These are phyloP conservation scores for Fraxinus excelsior DNA, from an alignment of 257 asterid genomes.

Conservation along the genomic window DNA sequence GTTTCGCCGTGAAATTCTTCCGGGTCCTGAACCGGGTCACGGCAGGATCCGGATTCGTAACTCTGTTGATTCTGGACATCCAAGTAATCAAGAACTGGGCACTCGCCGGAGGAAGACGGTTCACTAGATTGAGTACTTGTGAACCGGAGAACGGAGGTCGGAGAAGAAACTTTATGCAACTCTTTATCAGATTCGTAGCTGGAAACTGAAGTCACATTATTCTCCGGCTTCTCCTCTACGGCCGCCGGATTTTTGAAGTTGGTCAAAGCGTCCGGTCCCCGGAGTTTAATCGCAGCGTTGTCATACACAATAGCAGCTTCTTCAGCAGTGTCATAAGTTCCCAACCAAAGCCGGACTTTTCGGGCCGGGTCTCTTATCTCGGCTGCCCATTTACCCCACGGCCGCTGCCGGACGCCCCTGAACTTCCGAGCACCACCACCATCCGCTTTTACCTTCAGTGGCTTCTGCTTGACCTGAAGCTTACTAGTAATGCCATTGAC, in stretches of 20 bases:
- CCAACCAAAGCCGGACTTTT: slow-evolving; percentile 53
- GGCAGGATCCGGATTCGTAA: slow-evolving; percentile 5
- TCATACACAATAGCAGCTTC: slow-evolving; percentile 59
- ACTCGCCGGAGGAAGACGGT: slow-evolving; percentile 13
- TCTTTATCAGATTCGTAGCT: slow-evolving; percentile 28
- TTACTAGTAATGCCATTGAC: not conserved
- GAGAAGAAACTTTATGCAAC: slow-evolving; percentile 24
- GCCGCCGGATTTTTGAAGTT: slow-evolving; percentile 43
- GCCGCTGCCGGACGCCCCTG: slow-evolving; percentile 53
- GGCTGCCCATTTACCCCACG: slow-evolving; percentile 60
- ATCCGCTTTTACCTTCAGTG: slow-evolving; percentile 10
- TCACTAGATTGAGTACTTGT: slow-evolving; percentile 28
- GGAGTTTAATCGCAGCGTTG: slow-evolving; percentile 49
- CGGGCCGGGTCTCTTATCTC: slow-evolving; percentile 53
- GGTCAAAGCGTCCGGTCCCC: slow-evolving; percentile 52
- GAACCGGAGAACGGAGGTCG: slow-evolving; percentile 57
- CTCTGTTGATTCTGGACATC: slow-evolving; percentile 14
- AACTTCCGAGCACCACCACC: slow-evolving; percentile 32
- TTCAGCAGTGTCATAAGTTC: slow-evolving; percentile 55
- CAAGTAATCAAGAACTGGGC: slow-evolving; percentile 4
- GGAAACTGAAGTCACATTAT: slow-evolving; percentile 13
- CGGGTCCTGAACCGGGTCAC: not conserved
- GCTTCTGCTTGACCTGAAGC: slow-evolving; percentile 2
- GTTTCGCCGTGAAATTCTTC: slow-evolving; percentile 16
- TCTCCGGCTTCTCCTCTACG: not conserved